Evolutionary conservation across 345 rosid species (phyloP), one percentile per base, ranked within the genome.

Genomic region (Gossypium turneri): DNA sequence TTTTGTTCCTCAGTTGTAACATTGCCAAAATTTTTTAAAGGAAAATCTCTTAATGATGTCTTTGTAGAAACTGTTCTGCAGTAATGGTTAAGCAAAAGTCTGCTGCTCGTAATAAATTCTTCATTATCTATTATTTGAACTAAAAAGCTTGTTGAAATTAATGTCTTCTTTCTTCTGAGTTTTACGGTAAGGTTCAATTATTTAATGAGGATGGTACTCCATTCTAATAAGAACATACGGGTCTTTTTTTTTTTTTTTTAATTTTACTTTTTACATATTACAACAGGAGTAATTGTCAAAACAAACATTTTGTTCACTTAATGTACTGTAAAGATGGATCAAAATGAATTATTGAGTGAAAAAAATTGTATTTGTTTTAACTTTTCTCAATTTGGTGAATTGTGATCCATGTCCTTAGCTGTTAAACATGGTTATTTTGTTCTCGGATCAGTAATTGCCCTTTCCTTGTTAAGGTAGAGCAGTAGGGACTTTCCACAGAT

Each of bases 361-460:
- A 48, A 15, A 8, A 22, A 7, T 13, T 24, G 20, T 67, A 13
- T 53, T 50, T 48, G 20, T 27, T 69, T 69, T 69, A 50, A 51
- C 20, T 69, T 69, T 69, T 69, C 73, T 69, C 59, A 51, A 29
- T 51, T 27, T 69, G 16, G 44, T 69, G 9, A 68, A 41, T 24
- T 16, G 16, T 69, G 59, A 45, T 69, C 2, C 45, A 58, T 69
- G 59, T 17, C 73, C 56, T 34, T 70, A 3, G 45, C 60, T 17
- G 9, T 59, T 70, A 51, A 17, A 29, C 27, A 17, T 51, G 9
- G 73, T 29, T 51, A 25, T 51, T 38, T 44, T 68, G 73, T 51
- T 51, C 44, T 3, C 25, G 51, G 9, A 27, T 24, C 25, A 68
- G 10, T 50, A 13, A 15, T 50, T 50, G 38, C 56, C 41, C 41